Conservation (phyloP, 805 yeast species). For the Lachancea dasiensis region DNA sequence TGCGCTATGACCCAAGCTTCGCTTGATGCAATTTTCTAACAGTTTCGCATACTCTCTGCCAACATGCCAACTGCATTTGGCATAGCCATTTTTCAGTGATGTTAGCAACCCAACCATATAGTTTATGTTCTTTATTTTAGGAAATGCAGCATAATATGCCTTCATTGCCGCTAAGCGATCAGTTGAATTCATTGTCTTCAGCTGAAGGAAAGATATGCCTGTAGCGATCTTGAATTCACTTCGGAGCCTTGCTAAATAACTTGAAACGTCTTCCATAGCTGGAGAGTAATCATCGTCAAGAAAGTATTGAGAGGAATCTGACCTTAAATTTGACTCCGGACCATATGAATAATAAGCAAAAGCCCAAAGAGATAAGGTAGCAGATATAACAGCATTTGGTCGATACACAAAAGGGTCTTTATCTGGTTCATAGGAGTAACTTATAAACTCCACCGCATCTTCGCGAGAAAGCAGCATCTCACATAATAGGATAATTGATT, state of each 20-base stretch:
- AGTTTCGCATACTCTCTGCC: slow-evolving; percentile 50
- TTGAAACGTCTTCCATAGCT: slow-evolving; percentile 17
- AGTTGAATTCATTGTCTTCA: slow-evolving; percentile 4
- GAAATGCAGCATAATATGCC: slow-evolving; percentile 10
- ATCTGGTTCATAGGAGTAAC: slow-evolving; percentile 38
- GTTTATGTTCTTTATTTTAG: slow-evolving; percentile 6
- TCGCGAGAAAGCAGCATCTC: slow-evolving; percentile 46
- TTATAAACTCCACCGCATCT: slow-evolving; percentile 27
- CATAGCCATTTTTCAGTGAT: slow-evolving; percentile 36
- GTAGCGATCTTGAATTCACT: slow-evolving; percentile 12
- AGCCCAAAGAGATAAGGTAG: slow-evolving; percentile 39
- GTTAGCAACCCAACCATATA: slow-evolving; percentile 47
- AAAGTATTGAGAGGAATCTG: slow-evolving; percentile 5
- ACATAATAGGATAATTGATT: slow-evolving; percentile 50
- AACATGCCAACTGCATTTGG: slow-evolving; percentile 43
- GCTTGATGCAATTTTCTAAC: slow-evolving; percentile 43
- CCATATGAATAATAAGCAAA: slow-evolving; percentile 43
- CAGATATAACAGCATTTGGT: slow-evolving; percentile 26
- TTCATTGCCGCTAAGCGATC: slow-evolving; percentile 30
- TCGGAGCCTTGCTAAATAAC: slow-evolving; percentile 15
- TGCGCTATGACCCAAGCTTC: slow-evolving; percentile 42
- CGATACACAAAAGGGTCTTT: slow-evolving; percentile 42
- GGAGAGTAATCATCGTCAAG: slow-evolving; percentile 7
- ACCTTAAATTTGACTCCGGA: slow-evolving; percentile 28
- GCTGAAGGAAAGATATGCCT: slow-evolving; percentile 5